A percentile compares a stretch with the other conserved stretches of the same genome.
These are phyloP conservation scores for Bodo saltans DNA, from an alignment of 78 protist species.

Conservation along the genomic window DNA sequence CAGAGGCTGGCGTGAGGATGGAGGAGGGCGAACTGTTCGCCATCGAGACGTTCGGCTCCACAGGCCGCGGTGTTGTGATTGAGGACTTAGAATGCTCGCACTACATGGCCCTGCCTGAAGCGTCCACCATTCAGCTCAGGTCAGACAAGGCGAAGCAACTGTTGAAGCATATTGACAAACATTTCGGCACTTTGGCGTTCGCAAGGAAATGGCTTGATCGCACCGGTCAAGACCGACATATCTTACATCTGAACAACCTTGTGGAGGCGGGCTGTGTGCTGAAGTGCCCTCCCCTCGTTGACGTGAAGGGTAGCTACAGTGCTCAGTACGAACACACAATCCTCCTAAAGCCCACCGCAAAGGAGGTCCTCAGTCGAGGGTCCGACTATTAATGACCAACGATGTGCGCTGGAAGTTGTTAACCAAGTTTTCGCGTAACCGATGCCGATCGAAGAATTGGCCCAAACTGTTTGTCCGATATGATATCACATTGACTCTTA, in stretches of 20 bases:
- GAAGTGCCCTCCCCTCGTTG: conserved; percentile 92
- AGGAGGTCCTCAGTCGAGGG: conserved; percentile 91
- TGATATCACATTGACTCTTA: background rate
- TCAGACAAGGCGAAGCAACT: conserved; percentile 62
- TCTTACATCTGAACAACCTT: conserved; percentile 70
- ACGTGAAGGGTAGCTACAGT: conserved; percentile 80
- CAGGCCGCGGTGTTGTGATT: conserved; percentile 79
- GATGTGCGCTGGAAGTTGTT: no score
- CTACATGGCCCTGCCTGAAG: conserved; percentile 78
- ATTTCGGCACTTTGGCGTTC: conserved; percentile 94
- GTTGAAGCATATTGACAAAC: conserved; percentile 65
- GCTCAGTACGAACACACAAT: conserved; percentile 95
- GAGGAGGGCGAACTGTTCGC: conserved; percentile 96
- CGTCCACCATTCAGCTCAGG: conserved; percentile 19
- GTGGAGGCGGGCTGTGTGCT: conserved; percentile 33
- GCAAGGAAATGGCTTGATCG: conserved; percentile 81
- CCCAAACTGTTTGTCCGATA: no score
- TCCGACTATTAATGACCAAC: conserved; percentile 85
- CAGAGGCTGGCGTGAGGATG: conserved; percentile 56
- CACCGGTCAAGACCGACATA: conserved; percentile 54
- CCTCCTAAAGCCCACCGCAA: conserved; percentile 80
- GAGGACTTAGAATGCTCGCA: conserved; percentile 90
- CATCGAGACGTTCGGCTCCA: conserved; percentile 99
- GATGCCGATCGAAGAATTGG: no score
- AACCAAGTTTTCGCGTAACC: no score